A percentile compares a stretch with the other conserved stretches of the same genome.
phyloP scores from a whole-genome alignment of 1,284 basidiomycete species.

The Cystobasidium sp. region DNA sequence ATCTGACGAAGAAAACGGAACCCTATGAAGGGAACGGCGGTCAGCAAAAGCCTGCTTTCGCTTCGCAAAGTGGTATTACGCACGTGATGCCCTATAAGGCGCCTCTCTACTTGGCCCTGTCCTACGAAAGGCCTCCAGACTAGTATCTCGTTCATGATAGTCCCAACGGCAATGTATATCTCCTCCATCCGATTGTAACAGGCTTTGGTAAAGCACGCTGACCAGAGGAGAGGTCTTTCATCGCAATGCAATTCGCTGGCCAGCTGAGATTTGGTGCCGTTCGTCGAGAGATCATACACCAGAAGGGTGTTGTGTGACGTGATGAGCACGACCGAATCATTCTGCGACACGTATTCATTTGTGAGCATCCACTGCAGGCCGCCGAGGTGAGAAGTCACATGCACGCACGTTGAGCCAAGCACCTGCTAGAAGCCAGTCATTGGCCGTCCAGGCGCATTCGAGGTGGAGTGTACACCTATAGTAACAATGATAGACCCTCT shows the following conservation, averaged over 20 bases:
- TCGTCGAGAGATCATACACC: not conserved
- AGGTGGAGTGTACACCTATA: not conserved
- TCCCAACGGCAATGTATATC: constrained; percentile 41
- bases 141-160: constrained; percentile 43
- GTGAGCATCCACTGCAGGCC: not conserved
- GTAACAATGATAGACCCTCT: not conserved
- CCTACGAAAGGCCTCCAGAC: constrained; percentile 34
- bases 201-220: constrained; percentile 34
- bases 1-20: constrained; percentile 39
- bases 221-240: constrained; percentile 44
- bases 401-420: constrained; percentile 16
- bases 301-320: constrained; percentile 36
- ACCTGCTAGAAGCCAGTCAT: constrained; percentile 37
- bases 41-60: not conserved
- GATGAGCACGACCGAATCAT: constrained; percentile 2
- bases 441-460: not conserved
- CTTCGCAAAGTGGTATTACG: not conserved
- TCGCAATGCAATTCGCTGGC: constrained; percentile 11
- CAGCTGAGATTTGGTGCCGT: not conserved
- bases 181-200: not conserved
- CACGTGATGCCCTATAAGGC: constrained; percentile 35
- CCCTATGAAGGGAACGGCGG: not conserved
- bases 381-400: not conserved
- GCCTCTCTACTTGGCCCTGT: constrained; percentile 14
- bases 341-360: not conserved